Evolutionary conservation across 2,329 filamentous ascomycete genomes (phyloP).

Genomic region (Penicillium sp.): DNA sequence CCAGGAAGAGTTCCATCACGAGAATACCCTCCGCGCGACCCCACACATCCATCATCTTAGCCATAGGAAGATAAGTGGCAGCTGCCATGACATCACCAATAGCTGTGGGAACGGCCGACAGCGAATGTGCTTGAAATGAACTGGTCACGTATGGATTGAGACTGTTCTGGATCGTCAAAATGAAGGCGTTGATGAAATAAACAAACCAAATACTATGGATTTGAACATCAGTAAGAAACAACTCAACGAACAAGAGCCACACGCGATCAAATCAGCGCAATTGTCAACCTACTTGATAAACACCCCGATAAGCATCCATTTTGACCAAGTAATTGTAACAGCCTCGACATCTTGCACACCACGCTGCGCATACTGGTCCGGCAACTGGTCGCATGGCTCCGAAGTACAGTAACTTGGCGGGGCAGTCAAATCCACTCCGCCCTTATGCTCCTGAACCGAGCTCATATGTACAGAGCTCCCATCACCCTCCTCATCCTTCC

Average conservation of each 20-base stretch:
- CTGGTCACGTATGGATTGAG: constrained; percentile 54
- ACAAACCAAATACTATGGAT: constrained; percentile 42
- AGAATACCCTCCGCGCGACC: constrained; percentile 60
- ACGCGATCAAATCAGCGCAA: background rate
- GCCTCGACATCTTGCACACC: constrained; percentile 48
- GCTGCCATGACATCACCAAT: constrained; percentile 58
- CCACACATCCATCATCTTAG: constrained; percentile 64
- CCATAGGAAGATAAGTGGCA: constrained; percentile 60
- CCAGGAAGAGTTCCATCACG: constrained; percentile 49
- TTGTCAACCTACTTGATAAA: constrained; percentile 38
- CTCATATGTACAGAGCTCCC: background rate
- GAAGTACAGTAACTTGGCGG: background rate
- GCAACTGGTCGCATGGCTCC: background rate
- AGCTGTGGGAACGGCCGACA: constrained; percentile 55
- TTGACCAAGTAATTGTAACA: constrained; percentile 47
- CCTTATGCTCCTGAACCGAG: background rate
- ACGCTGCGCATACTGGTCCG: constrained; percentile 17
- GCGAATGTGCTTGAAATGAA: constrained; percentile 54
- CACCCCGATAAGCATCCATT: constrained; percentile 35
- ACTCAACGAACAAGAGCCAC: background rate
- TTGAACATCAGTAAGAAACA: background rate
- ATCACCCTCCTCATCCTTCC: background rate
- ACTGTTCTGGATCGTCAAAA: constrained; percentile 38
- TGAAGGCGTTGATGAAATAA: constrained; percentile 45
- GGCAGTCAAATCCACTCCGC: background rate